Percentiles rank a stretch among this genome's conserved stretches.
Evolutionary conservation across 2,329 filamentous ascomycete genomes (phyloP).

Genomic region (Xylariaceae sp.): DNA sequence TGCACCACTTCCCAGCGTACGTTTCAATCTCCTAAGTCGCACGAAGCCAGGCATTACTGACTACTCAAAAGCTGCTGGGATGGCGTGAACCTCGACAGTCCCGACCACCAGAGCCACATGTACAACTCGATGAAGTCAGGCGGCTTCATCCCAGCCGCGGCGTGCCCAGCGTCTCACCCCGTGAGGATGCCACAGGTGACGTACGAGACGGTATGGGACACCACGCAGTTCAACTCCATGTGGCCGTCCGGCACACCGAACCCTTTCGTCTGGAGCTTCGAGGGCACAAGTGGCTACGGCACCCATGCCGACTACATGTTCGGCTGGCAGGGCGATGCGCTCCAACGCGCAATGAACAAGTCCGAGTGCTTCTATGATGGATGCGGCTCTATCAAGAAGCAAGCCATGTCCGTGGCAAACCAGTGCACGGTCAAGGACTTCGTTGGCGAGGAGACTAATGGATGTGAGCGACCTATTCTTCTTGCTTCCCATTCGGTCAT

Average conservation of each 20-base stretch:
- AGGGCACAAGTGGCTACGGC: conserved; percentile 32
- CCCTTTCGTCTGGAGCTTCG: conserved; percentile 32
- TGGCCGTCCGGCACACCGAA: conserved; percentile 32
- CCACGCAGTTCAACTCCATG: conserved; percentile 36
- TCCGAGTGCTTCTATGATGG: conserved; percentile 40
- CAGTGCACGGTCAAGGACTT: conserved; percentile 29
- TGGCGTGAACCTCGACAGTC: conserved; percentile 38
- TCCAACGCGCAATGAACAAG: conserved; percentile 35
- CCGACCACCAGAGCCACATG: conserved; percentile 21
- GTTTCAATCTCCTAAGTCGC: conserved; percentile 4
- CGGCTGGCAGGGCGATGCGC: conserved; percentile 30
- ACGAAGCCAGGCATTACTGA: not conserved
- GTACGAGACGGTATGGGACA: conserved; percentile 45
- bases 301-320: conserved; percentile 36
- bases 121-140: conserved; percentile 26
- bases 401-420: conserved; percentile 29
- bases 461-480: conserved; percentile 26
- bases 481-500: not conserved
- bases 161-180: conserved; percentile 35
- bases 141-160: conserved; percentile 18
- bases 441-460: conserved; percentile 28
- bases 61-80: conserved; percentile 37
- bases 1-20: conserved; percentile 38
- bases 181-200: conserved; percentile 40
- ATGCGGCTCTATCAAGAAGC: conserved; percentile 31